A percentile compares a stretch with the other conserved stretches of the same genome.
Conservation (phyloP, 208 protist genomes). For the Phytomonas sp. region DNA sequence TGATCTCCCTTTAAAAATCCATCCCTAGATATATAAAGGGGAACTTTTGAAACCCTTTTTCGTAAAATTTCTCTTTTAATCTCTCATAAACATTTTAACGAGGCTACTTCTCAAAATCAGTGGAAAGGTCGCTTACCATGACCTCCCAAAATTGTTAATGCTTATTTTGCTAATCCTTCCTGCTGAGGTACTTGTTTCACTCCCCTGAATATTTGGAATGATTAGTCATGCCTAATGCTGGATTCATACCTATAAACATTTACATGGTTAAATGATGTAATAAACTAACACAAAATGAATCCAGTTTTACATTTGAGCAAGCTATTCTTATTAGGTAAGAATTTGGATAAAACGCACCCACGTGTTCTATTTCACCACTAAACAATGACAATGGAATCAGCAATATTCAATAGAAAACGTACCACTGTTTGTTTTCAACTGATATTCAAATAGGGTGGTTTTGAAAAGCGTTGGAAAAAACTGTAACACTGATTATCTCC, state of each 20-base stretch:
- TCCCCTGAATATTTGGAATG: not conserved
- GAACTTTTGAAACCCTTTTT: not conserved
- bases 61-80: not conserved
- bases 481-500: not conserved
- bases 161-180: not conserved
- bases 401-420: not conserved
- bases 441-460: not conserved
- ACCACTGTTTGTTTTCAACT: not conserved
- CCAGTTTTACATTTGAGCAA: not conserved
- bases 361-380: not conserved
- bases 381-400: not conserved
- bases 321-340: not conserved
- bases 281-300: not conserved
- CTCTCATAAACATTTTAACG: not conserved
- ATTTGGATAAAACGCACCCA: not conserved
- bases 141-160: not conserved
- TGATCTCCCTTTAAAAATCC: not conserved
- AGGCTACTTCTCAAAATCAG: not conserved
- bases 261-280: not conserved
- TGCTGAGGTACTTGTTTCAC: not conserved
- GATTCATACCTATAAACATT: not conserved
- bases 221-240: not conserved
- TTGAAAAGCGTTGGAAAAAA: not conserved
- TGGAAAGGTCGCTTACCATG: not conserved
- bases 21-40: not conserved